A percentile compares a stretch with the other conserved stretches of the same genome.
phyloP scores from a whole-genome alignment of 176 grass and related monocot genomes.

The Elymus sibiricus region DNA sequence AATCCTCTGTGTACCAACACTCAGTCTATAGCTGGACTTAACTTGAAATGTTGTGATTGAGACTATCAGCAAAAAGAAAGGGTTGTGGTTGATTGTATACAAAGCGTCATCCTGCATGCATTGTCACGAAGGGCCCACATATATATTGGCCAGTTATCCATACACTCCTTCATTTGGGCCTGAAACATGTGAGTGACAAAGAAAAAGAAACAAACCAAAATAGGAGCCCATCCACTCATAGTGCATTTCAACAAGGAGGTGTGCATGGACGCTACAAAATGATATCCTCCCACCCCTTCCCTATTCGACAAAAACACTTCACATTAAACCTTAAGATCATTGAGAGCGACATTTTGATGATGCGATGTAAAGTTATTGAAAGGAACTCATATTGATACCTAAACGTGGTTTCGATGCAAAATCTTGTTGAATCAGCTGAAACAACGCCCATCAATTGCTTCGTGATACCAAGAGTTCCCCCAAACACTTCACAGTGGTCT shows the following conservation, averaged over 20 bases:
- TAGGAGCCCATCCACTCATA: neutral
- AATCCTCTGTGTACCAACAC: constrained; percentile 24
- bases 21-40: neutral
- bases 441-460: neutral
- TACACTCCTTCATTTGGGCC: neutral
- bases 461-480: neutral
- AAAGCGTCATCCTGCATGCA: neutral
- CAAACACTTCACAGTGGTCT: neutral
- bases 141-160: neutral
- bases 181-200: neutral
- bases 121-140: neutral
- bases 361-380: neutral
- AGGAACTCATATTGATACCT: neutral
- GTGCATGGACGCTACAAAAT: neutral
- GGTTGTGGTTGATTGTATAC: neutral
- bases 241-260: neutral
- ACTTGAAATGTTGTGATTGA: neutral
- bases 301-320: neutral
- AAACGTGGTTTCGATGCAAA: neutral
- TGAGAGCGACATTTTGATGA: neutral
- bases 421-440: neutral
- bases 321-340: neutral
- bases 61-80: neutral
- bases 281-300: neutral
- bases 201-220: neutral